Conservation (phyloP, 495 filamentous ascomycete species). For the Podospora australis region DNA sequence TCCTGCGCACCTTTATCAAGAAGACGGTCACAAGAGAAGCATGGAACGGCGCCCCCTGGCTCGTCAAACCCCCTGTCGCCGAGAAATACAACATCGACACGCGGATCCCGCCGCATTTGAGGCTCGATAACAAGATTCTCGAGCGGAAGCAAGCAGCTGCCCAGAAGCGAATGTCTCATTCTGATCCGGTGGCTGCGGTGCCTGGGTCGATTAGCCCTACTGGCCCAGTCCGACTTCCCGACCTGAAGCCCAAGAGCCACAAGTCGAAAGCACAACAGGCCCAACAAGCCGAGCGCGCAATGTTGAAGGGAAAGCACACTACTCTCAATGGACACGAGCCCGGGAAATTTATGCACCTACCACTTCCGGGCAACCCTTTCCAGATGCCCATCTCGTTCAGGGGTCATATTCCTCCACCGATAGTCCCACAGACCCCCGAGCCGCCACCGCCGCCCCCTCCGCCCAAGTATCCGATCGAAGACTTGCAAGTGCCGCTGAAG, state of each 20-base stretch:
- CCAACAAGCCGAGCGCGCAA: conserved; percentile 16
- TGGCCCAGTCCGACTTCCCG: conserved; percentile 52
- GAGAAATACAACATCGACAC: conserved; percentile 77
- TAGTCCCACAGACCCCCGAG: conserved; percentile 47
- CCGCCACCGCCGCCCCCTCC: conserved; percentile 65
- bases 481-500: conserved; percentile 67
- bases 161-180: conserved; percentile 59
- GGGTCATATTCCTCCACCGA: conserved; percentile 27
- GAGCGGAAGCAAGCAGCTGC: conserved; percentile 64
- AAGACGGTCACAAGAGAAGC: conserved; percentile 86
- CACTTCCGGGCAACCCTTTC: conserved; percentile 36
- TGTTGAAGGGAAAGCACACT: conserved; percentile 36
- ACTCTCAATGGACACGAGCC: conserved; percentile 30
- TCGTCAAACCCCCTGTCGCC: conserved; percentile 83
- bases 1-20: conserved; percentile 89
- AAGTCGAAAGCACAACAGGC: conserved; percentile 53
- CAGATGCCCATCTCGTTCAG: conserved; percentile 36
- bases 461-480: conserved; percentile 92
- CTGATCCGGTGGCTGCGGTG: conserved; percentile 26
- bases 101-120: conserved; percentile 74
- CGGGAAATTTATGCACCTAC: conserved; percentile 29
- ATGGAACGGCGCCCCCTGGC: conserved; percentile 92
- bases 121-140: conserved; percentile 68
- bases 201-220: conserved; percentile 33
- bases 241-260: conserved; percentile 75